Evolutionary conservation across 2,329 filamentous ascomycete species (phyloP).

Genomic region (Bipolaris zeicola): DNA sequence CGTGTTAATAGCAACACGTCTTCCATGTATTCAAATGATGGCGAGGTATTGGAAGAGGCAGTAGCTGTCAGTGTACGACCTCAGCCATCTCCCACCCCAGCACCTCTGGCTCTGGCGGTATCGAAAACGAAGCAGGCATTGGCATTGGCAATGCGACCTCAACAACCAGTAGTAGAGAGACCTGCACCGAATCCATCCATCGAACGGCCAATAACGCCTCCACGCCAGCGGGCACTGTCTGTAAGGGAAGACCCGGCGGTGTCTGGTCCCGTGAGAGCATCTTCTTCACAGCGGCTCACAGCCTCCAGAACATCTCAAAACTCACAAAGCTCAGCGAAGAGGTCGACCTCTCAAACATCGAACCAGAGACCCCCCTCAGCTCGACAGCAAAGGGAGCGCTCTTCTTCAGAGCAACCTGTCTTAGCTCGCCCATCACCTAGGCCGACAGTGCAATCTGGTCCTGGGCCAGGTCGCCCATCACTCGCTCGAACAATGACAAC

Average conservation of each 20-base stretch:
- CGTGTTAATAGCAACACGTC: constrained; percentile 10
- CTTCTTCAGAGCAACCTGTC: constrained; percentile 5
- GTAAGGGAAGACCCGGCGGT: constrained; percentile 9
- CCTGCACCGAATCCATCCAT: background rate
- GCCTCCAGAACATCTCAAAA: background rate
- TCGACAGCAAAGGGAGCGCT: constrained; percentile 7
- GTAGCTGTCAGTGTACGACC: background rate
- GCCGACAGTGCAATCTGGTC: constrained; percentile 12
- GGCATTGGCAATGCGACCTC: background rate
- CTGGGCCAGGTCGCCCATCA: constrained; percentile 8
- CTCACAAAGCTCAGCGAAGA: background rate
- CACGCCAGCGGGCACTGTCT: constrained; percentile 6
- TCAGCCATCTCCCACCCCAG: constrained; percentile 7
- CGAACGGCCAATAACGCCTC: constrained; percentile 9
- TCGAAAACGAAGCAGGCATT: constrained; percentile 4
- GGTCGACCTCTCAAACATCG: constrained; percentile 3
- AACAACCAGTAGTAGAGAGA: background rate
- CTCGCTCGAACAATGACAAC: constrained; percentile 32
- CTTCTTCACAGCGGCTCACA: constrained; percentile 2
- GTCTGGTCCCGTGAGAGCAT: background rate
- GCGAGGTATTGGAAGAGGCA: background rate
- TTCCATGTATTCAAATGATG: constrained; percentile 10
- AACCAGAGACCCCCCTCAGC: background rate
- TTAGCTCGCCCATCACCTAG: constrained; percentile 12
- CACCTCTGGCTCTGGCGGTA: constrained; percentile 4